Base-by-base conservation (phyloP, 495 filamentous ascomycete species). In the Acidiella bohemica region DNA sequence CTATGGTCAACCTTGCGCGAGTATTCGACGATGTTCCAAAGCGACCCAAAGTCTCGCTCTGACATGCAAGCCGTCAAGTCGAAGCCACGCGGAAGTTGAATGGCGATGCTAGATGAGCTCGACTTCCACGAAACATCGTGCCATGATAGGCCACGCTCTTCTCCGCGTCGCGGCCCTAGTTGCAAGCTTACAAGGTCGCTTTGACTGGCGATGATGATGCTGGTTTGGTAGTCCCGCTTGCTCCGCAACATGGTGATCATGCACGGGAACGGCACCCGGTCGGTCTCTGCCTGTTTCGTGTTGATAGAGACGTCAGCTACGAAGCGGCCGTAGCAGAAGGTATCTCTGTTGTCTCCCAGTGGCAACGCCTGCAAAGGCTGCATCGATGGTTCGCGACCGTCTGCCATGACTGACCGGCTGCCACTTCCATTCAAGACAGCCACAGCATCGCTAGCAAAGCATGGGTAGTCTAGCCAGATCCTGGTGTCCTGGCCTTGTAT, bases 21-120 rank as follows among this genome's bases (percentile, higher is more conserved):
- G 47, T 87, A 83, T 36, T 90, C 81, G 42, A 80, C 79, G 51
- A 90, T 82, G 44, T 75, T 76, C 73, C 79, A 84, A 11, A 93
- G 55, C 17, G 67, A 75, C 42, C 73, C 75, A 62, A 79, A 88
- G 49, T 86, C 81, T 8, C 70, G 65, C 52, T 85, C 80, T 10
- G 64, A 63, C 60, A 81, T 82, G 40, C 75, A 68, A 6, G 92
- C 58, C 32, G 71, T 67, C 22, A 88, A 53, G 29, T 75, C 61
- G 47, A 84, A 80, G 1, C 78, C 76, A 30, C 77, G 70, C 2
- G 79, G 75, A 10, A 92, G 59, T 39, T 68, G 70, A 20, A 92
- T 59, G 18, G 71, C 65, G 48, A 93, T 65, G 2, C 63, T 66
- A 38, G 68, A 65, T 7, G 64, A 63, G 12, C 76, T 72, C 9